A percentile compares a stretch with the other conserved stretches of the same genome.
Conservation (phyloP, 2,329 filamentous ascomycete genomes). For the Stachybotrys chlorohalonatus region DNA sequence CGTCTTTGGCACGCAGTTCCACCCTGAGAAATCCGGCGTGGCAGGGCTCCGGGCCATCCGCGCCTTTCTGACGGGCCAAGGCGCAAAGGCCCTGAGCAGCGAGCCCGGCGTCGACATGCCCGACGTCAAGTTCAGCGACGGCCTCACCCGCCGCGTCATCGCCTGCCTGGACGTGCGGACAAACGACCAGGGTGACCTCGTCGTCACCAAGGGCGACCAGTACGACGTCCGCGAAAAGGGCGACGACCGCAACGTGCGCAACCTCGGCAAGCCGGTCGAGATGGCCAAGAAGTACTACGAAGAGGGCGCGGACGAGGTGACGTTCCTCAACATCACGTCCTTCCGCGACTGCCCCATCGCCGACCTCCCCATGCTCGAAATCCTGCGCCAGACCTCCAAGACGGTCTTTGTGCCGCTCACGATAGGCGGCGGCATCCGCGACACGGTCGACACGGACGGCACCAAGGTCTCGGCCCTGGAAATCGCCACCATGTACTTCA, state of each 20-base stretch:
- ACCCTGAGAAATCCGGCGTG: constrained; percentile 92
- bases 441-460: constrained; percentile 83
- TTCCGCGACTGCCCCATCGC: constrained; percentile 92
- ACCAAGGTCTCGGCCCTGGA: constrained; percentile 81
- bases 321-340: constrained; percentile 96
- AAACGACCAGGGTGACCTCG: constrained; percentile 89
- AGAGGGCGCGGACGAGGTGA: constrained; percentile 92
- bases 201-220: constrained; percentile 97
- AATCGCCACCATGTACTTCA: constrained; percentile 95
- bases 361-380: constrained; percentile 93
- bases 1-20: constrained; percentile 88
- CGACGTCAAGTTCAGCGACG: constrained; percentile 36
- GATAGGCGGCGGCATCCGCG: constrained; percentile 89
- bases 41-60: constrained; percentile 78
- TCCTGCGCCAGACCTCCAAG: constrained; percentile 74
- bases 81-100: constrained; percentile 39
- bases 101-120: constrained; percentile 7
- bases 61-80: constrained; percentile 73
- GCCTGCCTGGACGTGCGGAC: constrained; percentile 92
- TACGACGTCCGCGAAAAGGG: constrained; percentile 94
- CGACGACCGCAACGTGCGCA: constrained; percentile 60
- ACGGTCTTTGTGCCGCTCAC: constrained; percentile 95
- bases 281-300: constrained; percentile 92
- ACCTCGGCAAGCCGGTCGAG: constrained; percentile 93
- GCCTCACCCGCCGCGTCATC: constrained; percentile 86